Conservation (phyloP, 257 asterid species). For the Cruciata laevipes region DNA sequence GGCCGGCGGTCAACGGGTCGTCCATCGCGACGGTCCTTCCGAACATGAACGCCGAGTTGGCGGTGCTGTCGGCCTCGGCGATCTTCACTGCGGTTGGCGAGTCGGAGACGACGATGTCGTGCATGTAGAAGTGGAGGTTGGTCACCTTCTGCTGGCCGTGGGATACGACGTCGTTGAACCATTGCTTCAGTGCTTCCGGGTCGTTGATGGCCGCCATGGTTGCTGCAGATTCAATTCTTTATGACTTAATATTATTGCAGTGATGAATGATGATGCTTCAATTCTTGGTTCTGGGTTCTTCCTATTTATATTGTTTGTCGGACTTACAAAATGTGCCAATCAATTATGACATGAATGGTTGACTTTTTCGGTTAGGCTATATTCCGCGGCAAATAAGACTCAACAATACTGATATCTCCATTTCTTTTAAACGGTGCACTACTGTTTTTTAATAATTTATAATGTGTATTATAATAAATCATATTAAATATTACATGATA, state of each 20-base stretch:
- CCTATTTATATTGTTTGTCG: background rate
- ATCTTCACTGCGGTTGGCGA: background rate
- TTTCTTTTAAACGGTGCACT: background rate
- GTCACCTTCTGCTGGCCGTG: conserved; percentile 1
- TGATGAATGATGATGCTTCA: background rate
- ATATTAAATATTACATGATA: too few relatives aligned
- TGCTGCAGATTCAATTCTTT: too few relatives aligned
- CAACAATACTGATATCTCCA: background rate
- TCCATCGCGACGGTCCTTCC: background rate
- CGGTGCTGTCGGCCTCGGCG: background rate
- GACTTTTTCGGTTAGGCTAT: too few relatives aligned
- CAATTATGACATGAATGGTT: background rate
- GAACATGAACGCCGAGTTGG: background rate
- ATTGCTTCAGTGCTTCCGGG: background rate
- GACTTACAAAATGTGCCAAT: background rate
- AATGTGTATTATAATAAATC: too few relatives aligned
- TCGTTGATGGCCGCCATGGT: background rate
- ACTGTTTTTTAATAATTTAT: too few relatives aligned
- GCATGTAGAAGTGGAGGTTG: background rate
- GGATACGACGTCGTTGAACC: background rate
- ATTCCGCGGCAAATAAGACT: background rate
- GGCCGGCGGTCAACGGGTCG: background rate
- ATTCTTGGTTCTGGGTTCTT: background rate
- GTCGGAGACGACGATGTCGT: background rate
- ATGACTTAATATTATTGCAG: background rate